Conservation (phyloP, 2,329 filamentous ascomycete genomes). For the Didymella pinodella region DNA sequence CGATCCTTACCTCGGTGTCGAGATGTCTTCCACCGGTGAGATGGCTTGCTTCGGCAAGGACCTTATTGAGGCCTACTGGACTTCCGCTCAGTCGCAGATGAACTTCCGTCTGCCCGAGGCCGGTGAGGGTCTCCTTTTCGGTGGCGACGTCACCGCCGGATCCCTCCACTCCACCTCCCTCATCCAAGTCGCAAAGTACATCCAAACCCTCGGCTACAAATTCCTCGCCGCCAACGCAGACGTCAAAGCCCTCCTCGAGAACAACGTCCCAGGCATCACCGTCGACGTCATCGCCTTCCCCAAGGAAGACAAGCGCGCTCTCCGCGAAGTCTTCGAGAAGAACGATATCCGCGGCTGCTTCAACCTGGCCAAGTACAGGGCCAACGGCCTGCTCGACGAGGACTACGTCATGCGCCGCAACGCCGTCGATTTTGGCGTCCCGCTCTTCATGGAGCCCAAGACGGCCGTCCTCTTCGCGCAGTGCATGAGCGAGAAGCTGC, state of each 20-base stretch:
- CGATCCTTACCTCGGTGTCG: conserved; percentile 95
- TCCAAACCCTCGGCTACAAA: conserved; percentile 91
- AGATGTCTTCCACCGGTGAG: conserved; percentile 97
- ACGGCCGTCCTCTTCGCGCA: conserved; percentile 95
- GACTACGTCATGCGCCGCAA: conserved; percentile 99
- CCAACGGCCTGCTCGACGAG: conserved; percentile 84
- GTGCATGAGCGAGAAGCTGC: conserved; percentile 97
- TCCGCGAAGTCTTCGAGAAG: conserved; percentile 95
- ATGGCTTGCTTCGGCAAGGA: conserved; percentile 99
- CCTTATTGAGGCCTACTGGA: conserved; percentile 96
- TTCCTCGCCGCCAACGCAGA: conserved; percentile 83
- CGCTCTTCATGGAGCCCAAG: conserved; percentile 98
- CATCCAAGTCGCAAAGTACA: conserved; percentile 81
- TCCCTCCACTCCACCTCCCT: conserved; percentile 67
- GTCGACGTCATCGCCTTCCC: conserved; percentile 97
- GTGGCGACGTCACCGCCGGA: conserved; percentile 73
- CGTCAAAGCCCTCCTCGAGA: conserved; percentile 85
- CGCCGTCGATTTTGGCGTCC: conserved; percentile 96
- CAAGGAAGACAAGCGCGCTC: conserved; percentile 91
- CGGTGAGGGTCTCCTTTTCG: conserved; percentile 93
- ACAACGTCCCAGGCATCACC: conserved; percentile 69
- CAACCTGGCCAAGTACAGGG: conserved; percentile 86
- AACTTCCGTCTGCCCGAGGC: conserved; percentile 97
- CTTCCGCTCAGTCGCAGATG: conserved; percentile 95
- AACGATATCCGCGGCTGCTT: conserved; percentile 96